Conservation (phyloP, 306 rosid genomes). For the Trichosanthes truncata region DNA sequence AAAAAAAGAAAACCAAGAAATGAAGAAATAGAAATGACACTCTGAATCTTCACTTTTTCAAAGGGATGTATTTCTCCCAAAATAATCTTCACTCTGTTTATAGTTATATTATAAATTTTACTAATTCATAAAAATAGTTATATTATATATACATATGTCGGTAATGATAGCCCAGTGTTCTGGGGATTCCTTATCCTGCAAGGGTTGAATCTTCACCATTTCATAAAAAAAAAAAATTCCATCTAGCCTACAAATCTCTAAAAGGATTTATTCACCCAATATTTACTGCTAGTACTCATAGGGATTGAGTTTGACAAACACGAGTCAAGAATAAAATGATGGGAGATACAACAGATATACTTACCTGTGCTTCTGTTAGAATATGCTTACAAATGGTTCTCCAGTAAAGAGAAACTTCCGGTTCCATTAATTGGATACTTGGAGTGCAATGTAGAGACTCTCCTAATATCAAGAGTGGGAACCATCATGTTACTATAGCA, state of each 20-base stretch:
- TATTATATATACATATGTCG: too few species aligned
- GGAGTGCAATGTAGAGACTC: constrained; percentile 24
- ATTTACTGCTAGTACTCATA: neutral
- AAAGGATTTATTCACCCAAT: neutral
- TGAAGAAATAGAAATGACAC: neutral
- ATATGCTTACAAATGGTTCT: constrained; percentile 63
- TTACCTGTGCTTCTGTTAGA: constrained; percentile 79
- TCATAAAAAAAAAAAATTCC: neutral
- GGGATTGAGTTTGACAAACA: neutral
- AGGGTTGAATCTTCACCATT: neutral
- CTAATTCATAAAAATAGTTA: neutral
- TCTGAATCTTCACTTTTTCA: neutral
- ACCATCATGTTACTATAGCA: constrained; percentile 12
- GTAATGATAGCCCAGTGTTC: neutral
- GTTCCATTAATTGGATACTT: constrained; percentile 62
- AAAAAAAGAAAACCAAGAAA: too few species aligned
- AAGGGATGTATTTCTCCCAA: neutral
- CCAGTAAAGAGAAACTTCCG: constrained; percentile 88
- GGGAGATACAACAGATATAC: constrained; percentile 12
- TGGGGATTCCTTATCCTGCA: neutral
- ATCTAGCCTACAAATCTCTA: neutral
- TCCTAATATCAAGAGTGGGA: constrained; percentile 24
- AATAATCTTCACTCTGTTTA: too few species aligned
- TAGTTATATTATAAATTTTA: neutral
- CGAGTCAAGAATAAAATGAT: neutral